Evolutionary conservation across 1,284 basidiomycete genomes (phyloP).

Genomic region (Pterulicium gracile): DNA sequence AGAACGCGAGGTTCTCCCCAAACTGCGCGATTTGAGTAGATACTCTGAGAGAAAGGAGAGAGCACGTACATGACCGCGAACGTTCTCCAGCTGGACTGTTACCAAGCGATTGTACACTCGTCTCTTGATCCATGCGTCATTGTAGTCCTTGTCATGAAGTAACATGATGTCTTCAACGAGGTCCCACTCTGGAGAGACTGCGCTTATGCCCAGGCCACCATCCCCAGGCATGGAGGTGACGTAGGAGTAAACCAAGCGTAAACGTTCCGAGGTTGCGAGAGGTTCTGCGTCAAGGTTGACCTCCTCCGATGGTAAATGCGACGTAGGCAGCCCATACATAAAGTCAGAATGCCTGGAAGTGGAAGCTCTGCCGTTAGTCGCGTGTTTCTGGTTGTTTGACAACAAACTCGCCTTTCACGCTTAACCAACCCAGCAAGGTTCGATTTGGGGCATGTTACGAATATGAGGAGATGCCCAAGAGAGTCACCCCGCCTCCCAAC

Average conservation of each 20-base stretch:
- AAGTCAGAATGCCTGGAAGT: slow-evolving; percentile 46
- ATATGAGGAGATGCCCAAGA: slow-evolving; percentile 70
- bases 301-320: slow-evolving; percentile 29
- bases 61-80: slow-evolving; percentile 45
- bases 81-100: slow-evolving; percentile 44
- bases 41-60: not conserved
- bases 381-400: slow-evolving; percentile 1
- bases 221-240: slow-evolving; percentile 62
- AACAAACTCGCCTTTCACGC: slow-evolving; percentile 56
- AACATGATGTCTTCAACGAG: slow-evolving; percentile 72
- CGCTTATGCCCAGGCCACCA: slow-evolving; percentile 72
- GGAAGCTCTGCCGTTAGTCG: not conserved
- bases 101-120: slow-evolving; percentile 56
- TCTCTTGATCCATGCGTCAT: slow-evolving; percentile 58
- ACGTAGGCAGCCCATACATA: slow-evolving; percentile 49
- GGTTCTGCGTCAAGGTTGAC: slow-evolving; percentile 24
- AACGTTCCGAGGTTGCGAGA: slow-evolving; percentile 50
- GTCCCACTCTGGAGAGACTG: slow-evolving; percentile 61
- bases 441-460: slow-evolving; percentile 62
- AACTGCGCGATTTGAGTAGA: too few species aligned
- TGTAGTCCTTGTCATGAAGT: slow-evolving; percentile 76
- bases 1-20: slow-evolving; percentile 82
- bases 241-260: slow-evolving; percentile 72
- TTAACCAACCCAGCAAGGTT: slow-evolving; percentile 58
- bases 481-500: slow-evolving; percentile 65